These are phyloP conservation scores for Wickerhamiella siamensis DNA, from an alignment of 805 yeast genomes.

Conservation along the genomic window DNA sequence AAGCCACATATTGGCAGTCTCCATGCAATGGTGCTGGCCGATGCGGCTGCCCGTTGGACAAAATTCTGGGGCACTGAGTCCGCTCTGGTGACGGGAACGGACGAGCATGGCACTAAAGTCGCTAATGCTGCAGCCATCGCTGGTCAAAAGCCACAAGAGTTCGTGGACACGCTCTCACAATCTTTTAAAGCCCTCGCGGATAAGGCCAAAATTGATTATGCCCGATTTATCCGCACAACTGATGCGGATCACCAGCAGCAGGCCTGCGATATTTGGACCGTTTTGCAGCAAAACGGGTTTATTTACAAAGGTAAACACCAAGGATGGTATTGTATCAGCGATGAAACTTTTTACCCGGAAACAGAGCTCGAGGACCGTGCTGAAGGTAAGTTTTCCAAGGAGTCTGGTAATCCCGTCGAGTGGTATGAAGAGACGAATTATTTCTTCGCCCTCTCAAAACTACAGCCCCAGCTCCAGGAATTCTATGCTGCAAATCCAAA, in stretches of 20 bases:
- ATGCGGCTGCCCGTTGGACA: conserved; percentile 65
- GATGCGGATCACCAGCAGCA: conserved; percentile 60
- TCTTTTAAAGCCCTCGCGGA: conserved; percentile 53
- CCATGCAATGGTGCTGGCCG: conserved; percentile 75
- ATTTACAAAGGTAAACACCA: conserved; percentile 72
- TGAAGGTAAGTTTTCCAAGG: conserved; percentile 30
- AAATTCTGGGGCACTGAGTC: conserved; percentile 32
- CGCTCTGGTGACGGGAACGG: conserved; percentile 79
- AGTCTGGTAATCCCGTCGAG: conserved; percentile 61
- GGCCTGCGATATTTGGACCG: conserved; percentile 57
- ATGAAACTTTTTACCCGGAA: conserved; percentile 87
- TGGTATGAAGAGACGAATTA: conserved; percentile 74
- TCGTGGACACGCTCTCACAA: conserved; percentile 56
- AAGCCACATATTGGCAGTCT: conserved; percentile 89
- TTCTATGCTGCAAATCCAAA: conserved; percentile 35
- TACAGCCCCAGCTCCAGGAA: conserved; percentile 40
- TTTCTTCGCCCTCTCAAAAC: conserved; percentile 59
- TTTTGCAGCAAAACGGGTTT: conserved; percentile 41
- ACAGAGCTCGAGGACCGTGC: conserved; percentile 40
- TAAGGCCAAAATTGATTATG: conserved; percentile 42
- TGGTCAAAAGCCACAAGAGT: conserved; percentile 41
- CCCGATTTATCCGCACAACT: conserved; percentile 82
- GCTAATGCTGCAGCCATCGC: conserved; percentile 63
- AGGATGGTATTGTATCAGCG: conserved; percentile 93
- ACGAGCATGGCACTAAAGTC: conserved; percentile 91